Evolutionary conservation across 257 asterid genomes (phyloP), one percentile per base, ranked within the genome.

Genomic region (Nicotiana paniculata): DNA sequence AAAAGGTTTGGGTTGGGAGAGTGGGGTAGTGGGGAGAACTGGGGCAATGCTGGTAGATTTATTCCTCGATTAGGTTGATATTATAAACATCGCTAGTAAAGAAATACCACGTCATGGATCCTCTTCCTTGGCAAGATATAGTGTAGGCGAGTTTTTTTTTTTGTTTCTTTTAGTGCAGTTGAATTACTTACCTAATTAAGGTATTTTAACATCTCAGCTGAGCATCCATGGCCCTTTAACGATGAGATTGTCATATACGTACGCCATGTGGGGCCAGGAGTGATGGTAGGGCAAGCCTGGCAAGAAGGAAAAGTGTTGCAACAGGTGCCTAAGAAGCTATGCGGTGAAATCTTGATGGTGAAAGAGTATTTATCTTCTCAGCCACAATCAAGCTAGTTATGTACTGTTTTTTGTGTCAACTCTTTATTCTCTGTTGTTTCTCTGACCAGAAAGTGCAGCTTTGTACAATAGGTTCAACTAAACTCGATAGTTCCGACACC

Each of bases 231-330:
- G 98, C 98, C 97, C 13, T 91, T 94, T 83, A 82, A 88, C 16
- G 97, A 94, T 85, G 90, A 94, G 81, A 91, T 92, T 32, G 95
- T 92, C 35, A 89, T 94, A 62, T 94, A 94, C 70, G 18, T 91
- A 67, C 94, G 98, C 43, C 97, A 90, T 39, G 83, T 89, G 74
- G 97, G 97, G 21, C 98, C 98, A 3, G 98, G 98, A 39, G 95
- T 93, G 58, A 46, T 91, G 89, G 95, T 94, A 58, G 97, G 97
- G 26, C 97, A 94, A 82, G 97, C 97, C 64, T 94, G 98, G 98
- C 95, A 94, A 85, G 98, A 94, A 84, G 98, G 98, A 62, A 88
- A 85, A 84, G 90, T 85, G 26, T 61, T 94, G 85, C 81, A 94
- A 63, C 94, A 91, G 83, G 89, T 94, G 28, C 98, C 98, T 30